Percentiles rank a stretch among this genome's conserved stretches.
phyloP scores from a whole-genome alignment of 371 early-diverging fungal species.

The Fennellomyces sp. region DNA sequence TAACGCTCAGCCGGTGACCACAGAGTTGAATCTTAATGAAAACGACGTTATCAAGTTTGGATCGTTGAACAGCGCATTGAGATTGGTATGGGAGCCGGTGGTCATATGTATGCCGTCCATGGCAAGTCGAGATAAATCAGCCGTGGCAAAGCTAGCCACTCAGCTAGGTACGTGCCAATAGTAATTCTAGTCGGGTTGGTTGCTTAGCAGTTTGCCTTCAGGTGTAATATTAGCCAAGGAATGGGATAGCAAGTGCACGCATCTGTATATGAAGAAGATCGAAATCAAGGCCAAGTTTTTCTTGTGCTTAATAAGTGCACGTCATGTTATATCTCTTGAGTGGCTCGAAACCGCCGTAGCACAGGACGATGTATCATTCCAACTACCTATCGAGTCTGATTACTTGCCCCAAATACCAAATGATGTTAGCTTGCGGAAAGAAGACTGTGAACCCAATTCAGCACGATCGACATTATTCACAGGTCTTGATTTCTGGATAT shows the following conservation, averaged over 20 bases:
- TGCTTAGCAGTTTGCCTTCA: not conserved
- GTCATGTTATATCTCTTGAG: not conserved
- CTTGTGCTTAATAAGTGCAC: not conserved
- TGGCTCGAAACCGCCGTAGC: not conserved
- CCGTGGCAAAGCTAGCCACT: not conserved
- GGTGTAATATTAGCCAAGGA: slow-evolving; percentile 5
- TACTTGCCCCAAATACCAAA: not conserved
- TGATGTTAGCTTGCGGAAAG: not conserved
- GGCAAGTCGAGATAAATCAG: not conserved
- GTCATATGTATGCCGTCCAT: slow-evolving; percentile 6
- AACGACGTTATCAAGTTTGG: slow-evolving; percentile 4
- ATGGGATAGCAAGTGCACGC: slow-evolving; percentile 1
- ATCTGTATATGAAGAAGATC: slow-evolving; percentile 6
- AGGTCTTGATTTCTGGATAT: slow-evolving; percentile 3
- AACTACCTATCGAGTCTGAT: not conserved
- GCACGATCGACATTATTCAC: not conserved
- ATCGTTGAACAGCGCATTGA: not conserved
- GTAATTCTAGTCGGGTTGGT: not conserved
- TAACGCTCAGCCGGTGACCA: not conserved
- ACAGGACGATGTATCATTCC: not conserved
- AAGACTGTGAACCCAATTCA: slow-evolving; percentile 1
- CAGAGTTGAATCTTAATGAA: not conserved
- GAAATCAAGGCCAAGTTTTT: not conserved
- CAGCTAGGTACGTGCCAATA: not conserved
- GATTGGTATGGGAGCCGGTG: slow-evolving; percentile 3